Evolutionary conservation across 2,329 filamentous ascomycete genomes (phyloP).

Genomic region (Niveomyces coronatus): DNA sequence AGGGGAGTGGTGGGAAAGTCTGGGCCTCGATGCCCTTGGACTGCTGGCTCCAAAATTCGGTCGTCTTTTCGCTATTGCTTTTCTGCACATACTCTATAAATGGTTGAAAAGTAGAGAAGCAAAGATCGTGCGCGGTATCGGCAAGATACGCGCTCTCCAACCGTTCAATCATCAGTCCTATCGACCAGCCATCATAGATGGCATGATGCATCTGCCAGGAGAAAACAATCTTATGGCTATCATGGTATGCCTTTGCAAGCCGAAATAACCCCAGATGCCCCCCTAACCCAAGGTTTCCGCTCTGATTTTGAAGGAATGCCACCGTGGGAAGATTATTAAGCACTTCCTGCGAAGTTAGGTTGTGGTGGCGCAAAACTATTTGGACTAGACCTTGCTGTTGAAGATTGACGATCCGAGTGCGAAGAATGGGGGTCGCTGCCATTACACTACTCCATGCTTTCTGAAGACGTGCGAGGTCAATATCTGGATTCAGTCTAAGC

Average conservation of each 20-base stretch:
- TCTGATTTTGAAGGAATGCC: not conserved
- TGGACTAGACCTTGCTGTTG: not conserved
- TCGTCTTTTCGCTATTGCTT: not conserved
- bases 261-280: constrained; percentile 7
- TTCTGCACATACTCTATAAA: constrained; percentile 28
- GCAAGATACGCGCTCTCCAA: constrained; percentile 11
- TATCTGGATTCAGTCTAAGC: constrained; percentile 6
- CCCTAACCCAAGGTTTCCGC: constrained; percentile 10
- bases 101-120: constrained; percentile 21
- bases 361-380: not conserved
- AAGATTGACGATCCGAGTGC: constrained; percentile 7
- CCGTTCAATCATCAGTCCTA: constrained; percentile 23
- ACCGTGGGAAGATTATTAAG: not conserved
- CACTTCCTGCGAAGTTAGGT: not conserved
- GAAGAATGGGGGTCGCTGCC: constrained; percentile 5
- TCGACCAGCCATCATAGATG: constrained; percentile 42
- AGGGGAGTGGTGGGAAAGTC: not conserved
- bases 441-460: constrained; percentile 12
- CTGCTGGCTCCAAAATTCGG: not conserved
- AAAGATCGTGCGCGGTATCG: constrained; percentile 16
- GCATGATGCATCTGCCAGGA: constrained; percentile 25
- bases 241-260: not conserved
- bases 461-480: constrained; percentile 9
- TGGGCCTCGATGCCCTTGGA: not conserved
- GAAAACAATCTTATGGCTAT: constrained; percentile 1